Conservation (phyloP, 225 moss, liverwort and hornwort species). For the Lunularia cruciata region DNA sequence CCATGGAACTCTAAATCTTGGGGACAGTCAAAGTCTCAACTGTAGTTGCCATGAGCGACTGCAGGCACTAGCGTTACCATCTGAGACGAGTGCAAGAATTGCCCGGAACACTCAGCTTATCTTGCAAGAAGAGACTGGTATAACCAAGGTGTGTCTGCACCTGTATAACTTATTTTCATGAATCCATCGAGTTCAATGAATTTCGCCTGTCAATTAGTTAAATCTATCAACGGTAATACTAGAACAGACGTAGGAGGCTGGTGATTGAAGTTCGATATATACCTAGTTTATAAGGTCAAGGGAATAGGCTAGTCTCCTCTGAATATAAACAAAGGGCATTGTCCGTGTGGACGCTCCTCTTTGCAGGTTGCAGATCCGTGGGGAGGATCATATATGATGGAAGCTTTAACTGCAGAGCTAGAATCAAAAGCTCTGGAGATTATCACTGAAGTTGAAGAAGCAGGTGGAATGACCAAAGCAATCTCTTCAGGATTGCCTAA, state of each 20-base stretch:
- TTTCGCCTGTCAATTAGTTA: too few relatives aligned
- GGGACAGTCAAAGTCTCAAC: background rate
- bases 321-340: too few relatives aligned
- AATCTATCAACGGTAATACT: too few relatives aligned
- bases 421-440: conserved; percentile 42
- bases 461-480: conserved; percentile 40
- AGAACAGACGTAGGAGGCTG: too few relatives aligned
- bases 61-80: conserved; percentile 37
- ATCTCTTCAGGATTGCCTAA: conserved; percentile 41
- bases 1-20: background rate
- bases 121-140: conserved; percentile 39
- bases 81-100: conserved; percentile 37
- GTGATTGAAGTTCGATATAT: too few relatives aligned
- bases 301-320: too few relatives aligned
- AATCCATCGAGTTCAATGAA: too few relatives aligned
- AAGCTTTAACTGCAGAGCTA: conserved; percentile 38
- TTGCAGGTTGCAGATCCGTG: conserved; percentile 46
- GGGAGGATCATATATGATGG: conserved; percentile 51
- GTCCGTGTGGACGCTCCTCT: too few relatives aligned
- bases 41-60: background rate
- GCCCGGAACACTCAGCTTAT: conserved; percentile 40
- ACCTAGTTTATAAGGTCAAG: too few relatives aligned
- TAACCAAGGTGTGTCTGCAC: conserved; percentile 24
- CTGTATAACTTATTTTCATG: too few relatives aligned
- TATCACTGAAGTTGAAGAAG: conserved; percentile 39